phyloP scores from a whole-genome alignment of 1,284 basidiomycete species.

The Trichosporon sp. region DNA sequence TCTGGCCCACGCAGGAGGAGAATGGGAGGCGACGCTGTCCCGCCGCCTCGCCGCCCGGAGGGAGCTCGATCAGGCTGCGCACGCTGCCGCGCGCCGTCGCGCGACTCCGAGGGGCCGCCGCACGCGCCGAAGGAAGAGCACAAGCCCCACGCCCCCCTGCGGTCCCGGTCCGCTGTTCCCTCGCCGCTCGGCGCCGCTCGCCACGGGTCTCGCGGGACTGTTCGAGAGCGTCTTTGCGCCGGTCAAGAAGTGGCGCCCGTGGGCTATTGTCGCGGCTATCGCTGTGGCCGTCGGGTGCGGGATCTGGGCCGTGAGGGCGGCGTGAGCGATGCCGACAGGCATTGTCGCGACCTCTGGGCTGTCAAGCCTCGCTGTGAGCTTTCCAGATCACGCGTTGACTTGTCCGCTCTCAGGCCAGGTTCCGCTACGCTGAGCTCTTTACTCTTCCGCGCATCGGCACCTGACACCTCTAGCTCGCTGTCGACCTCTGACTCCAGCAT shows the following conservation, averaged over 20 bases:
- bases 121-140: conserved; percentile 1
- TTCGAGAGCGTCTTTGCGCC: conserved; percentile 14
- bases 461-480: too few relatives aligned
- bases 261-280: conserved; percentile 14
- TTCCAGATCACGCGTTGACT: too few relatives aligned
- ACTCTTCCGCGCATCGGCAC: too few relatives aligned
- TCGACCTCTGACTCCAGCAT: too few relatives aligned
- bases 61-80: conserved; percentile 19
- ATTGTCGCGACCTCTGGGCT: too few relatives aligned
- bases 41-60: conserved; percentile 37
- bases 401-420: background rate
- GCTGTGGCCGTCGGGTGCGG: conserved; percentile 22
- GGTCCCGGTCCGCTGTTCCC: conserved; percentile 15
- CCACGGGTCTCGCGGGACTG: conserved; percentile 9
- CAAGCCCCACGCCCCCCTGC: conserved; percentile 2
- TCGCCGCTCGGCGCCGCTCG: background rate
- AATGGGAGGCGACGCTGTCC: conserved; percentile 41
- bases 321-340: too few relatives aligned
- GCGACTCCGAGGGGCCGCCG: background rate
- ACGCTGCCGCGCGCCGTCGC: conserved; percentile 6
- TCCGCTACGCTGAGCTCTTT: too few relatives aligned
- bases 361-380: too few relatives aligned
- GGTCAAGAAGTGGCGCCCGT: background rate
- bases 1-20: conserved; percentile 34
- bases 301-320: conserved; percentile 10